phyloP scores from a whole-genome alignment of 1,284 basidiomycete species.

The Rhodofomes roseus region DNA sequence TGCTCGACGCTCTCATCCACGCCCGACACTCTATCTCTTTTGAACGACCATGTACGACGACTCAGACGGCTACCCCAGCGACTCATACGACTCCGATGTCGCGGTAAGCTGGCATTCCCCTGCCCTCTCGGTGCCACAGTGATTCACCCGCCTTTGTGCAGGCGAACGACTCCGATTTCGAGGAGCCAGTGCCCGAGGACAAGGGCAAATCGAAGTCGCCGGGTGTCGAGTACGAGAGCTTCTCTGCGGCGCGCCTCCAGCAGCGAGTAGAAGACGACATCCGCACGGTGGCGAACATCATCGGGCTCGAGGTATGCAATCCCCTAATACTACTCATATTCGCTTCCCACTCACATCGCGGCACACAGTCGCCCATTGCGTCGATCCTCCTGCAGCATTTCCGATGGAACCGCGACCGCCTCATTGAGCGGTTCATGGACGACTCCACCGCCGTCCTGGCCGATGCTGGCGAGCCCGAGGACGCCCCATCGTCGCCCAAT shows the following conservation, averaged over 20 bases:
- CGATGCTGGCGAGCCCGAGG: slow-evolving; percentile 29
- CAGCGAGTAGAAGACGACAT: slow-evolving; percentile 43
- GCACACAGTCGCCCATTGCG: slow-evolving; percentile 40
- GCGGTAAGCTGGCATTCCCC: slow-evolving; percentile 27
- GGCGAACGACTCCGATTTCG: slow-evolving; percentile 29
- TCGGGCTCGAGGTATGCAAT: slow-evolving; percentile 44
- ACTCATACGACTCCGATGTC: slow-evolving; percentile 28
- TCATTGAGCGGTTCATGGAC: slow-evolving; percentile 54
- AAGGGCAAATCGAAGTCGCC: slow-evolving; percentile 27
- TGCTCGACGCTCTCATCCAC: neutral
- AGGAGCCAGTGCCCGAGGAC: slow-evolving; percentile 15
- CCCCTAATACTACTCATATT: neutral
- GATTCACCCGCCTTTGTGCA: slow-evolving; percentile 7
- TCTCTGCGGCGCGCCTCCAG: slow-evolving; percentile 38
- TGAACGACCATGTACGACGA: slow-evolving; percentile 31
- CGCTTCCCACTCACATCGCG: slow-evolving; percentile 9
- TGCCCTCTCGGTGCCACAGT: too few relatives aligned
- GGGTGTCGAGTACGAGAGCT: slow-evolving; percentile 30
- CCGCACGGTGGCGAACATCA: slow-evolving; percentile 42
- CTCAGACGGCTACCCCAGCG: slow-evolving; percentile 24
- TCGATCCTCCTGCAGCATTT: slow-evolving; percentile 61
- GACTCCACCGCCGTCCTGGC: slow-evolving; percentile 40
- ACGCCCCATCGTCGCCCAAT: slow-evolving; percentile 6
- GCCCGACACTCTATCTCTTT: too few relatives aligned
- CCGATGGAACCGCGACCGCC: slow-evolving; percentile 63